phyloP scores from a whole-genome alignment of 1,139 yeast species.

The Candida tetrigidarum region DNA sequence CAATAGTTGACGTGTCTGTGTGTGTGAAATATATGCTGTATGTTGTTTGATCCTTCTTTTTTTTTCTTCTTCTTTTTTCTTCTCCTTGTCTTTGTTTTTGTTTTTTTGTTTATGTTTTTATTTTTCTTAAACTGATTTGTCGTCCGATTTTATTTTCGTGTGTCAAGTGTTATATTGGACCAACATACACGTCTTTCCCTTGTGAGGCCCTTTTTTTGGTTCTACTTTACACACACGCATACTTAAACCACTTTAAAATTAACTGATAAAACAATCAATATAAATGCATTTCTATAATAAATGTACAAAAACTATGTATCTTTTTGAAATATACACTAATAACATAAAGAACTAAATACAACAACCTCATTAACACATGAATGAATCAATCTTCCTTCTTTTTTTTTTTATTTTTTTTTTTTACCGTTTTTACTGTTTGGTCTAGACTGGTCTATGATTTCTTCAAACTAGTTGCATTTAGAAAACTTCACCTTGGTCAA shows the following conservation, averaged over 20 bases:
- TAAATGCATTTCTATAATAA: conserved; percentile 4
- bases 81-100: neutral
- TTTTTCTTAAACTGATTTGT: no score
- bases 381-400: conserved; percentile 1
- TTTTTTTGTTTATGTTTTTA: neutral
- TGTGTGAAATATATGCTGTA: no score
- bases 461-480: no score
- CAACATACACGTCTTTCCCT: no score
- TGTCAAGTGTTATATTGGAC: no score
- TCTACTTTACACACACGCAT: no score
- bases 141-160: no score
- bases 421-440: neutral
- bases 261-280: neutral
- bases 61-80: neutral
- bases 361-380: conserved; percentile 5
- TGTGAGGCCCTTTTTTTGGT: no score
- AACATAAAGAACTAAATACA: conserved; percentile 4
- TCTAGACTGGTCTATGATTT: no score
- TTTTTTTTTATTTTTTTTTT: neutral
- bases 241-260: no score
- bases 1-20: neutral
- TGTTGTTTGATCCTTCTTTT: conserved; percentile 2
- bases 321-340: conserved; percentile 1
- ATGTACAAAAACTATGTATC: neutral
- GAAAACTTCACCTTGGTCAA: conserved; percentile 91